phyloP scores from a whole-genome alignment of 495 filamentous ascomycete genomes.

The Hypoxylon trugodes region DNA sequence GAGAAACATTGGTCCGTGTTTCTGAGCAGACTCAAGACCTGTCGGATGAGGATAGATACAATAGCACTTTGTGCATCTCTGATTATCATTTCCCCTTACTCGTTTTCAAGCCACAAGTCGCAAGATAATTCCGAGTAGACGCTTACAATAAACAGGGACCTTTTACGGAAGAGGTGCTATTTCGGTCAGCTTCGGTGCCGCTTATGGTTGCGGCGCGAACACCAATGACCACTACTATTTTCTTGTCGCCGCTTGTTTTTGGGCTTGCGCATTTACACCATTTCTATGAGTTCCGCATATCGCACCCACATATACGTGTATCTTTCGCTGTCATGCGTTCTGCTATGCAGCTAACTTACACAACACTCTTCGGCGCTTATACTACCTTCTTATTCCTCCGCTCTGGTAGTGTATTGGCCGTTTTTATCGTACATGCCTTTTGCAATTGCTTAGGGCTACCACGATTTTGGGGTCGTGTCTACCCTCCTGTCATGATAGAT shows the following conservation, averaged over 20 bases:
- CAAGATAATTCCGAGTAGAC: not conserved
- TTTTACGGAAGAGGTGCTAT: conserved; percentile 91
- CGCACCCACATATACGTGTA: conserved; percentile 73
- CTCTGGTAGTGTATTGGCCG: conserved; percentile 78
- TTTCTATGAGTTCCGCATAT: conserved; percentile 91
- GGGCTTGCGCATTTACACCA: conserved; percentile 96
- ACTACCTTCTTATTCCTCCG: conserved; percentile 90
- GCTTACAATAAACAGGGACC: conserved; percentile 68
- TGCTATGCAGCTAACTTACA: conserved; percentile 88
- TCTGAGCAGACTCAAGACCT: conserved; percentile 98
- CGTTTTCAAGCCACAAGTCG: not conserved
- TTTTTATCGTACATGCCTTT: conserved; percentile 81
- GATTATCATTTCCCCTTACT: conserved; percentile 53
- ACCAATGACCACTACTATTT: conserved; percentile 68
- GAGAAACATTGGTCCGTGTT: conserved; percentile 98
- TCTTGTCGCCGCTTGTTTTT: conserved; percentile 87
- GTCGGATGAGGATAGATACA: conserved; percentile 82
- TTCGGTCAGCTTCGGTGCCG: conserved; percentile 83
- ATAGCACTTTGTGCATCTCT: conserved; percentile 83
- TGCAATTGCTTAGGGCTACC: conserved; percentile 94
- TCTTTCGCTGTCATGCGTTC: conserved; percentile 69
- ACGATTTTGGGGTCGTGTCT: conserved; percentile 81
- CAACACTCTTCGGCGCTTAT: conserved; percentile 91
- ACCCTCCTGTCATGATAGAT: conserved; percentile 44
- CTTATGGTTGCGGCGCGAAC: conserved; percentile 79